A percentile compares a stretch with the other conserved stretches of the same genome.
phyloP scores from a whole-genome alignment of 306 rosid genomes.

The Erythrophleum fordii region DNA sequence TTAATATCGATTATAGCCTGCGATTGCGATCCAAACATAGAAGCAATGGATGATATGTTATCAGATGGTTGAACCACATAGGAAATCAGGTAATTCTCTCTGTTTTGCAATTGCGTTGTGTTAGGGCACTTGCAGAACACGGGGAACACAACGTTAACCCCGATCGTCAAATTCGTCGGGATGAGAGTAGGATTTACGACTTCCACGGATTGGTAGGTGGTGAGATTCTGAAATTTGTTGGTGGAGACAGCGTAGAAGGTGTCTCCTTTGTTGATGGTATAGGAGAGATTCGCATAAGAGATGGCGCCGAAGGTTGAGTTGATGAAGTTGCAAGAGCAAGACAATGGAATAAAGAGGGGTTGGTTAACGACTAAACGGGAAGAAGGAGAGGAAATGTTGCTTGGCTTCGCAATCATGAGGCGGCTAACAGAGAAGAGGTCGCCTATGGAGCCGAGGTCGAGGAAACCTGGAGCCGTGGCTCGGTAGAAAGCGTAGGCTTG shows the following conservation, averaged over 20 bases:
- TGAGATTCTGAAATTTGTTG: conserved; percentile 54
- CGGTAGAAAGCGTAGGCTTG: conserved; percentile 71
- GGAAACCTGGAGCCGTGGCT: conserved; percentile 62
- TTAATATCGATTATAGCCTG: conserved; percentile 51
- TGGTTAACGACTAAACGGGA: conserved; percentile 53
- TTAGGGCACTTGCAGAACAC: conserved; percentile 84
- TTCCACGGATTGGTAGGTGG: conserved; percentile 72
- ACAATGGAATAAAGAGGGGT: conserved; percentile 70
- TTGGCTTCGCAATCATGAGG: conserved; percentile 57
- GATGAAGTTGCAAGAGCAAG: conserved; percentile 68
- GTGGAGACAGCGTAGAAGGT: conserved; percentile 65
- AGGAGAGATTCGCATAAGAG: conserved; percentile 78
- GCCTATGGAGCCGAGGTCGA: conserved; percentile 71
- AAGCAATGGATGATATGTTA: conserved; percentile 59
- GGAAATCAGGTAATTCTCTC: conserved; percentile 52
- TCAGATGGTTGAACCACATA: conserved; percentile 81
- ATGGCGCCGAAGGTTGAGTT: conserved; percentile 51
- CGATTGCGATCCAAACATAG: conserved; percentile 44
- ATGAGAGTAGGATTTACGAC: conserved; percentile 66
- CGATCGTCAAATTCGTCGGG: conserved; percentile 50
- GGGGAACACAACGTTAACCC: conserved; percentile 58
- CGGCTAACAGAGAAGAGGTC: conserved; percentile 86
- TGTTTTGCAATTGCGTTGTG: conserved; percentile 36
- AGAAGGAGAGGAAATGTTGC: conserved; percentile 69
- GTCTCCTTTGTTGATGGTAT: conserved; percentile 52